Evolutionary conservation across 805 yeast species (phyloP), one percentile per base, ranked within the genome.

Genomic region (Ogataea neopini): DNA sequence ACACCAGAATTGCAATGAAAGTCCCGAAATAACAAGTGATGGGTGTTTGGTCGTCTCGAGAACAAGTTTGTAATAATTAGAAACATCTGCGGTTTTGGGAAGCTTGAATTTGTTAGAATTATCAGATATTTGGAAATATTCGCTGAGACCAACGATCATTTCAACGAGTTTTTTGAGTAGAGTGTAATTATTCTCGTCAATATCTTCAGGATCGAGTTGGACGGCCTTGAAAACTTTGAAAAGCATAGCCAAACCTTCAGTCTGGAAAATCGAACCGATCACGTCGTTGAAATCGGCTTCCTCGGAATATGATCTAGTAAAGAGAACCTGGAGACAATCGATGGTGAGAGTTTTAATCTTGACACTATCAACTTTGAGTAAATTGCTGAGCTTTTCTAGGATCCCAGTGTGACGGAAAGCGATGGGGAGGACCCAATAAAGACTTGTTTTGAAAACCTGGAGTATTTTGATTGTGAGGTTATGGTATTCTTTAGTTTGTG

Each of bases 1-100:
- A 51, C 96, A 89, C 99, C 99, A 95, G 71, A 94, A 86, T 63
- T 90, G 96, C 44, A 94, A 69, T 0, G 97, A 87, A 14, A 94
- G 74, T 0, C 97, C 96, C 43, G 96, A 85, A 2, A 92, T 84
- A n/a, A 92, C 84, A 47, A 94, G 74, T 58, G 96, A 87, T 20
- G 88, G 86, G 61, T 89, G 94, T 58, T 75, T 78, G 0, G 96
- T 87, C 1, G 97, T 88, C 39, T 83, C 77, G 37, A 94, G 71
- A 5, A 94, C 89, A 18, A 94, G 75, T 47, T 78, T 76, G 53
- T 90, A 74, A 62, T 88, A 94, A 43, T 77, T 80, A 25, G 74
- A 74, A 6, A 87, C 71, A 60, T 88, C 95, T 2, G 86, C 72
- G 17, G 72, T 66, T 18, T 77, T 78, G 40, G 73, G 83, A 51